phyloP scores from a whole-genome alignment of 192 early-diverging fungal genomes.

The Podochytrium sp. region DNA sequence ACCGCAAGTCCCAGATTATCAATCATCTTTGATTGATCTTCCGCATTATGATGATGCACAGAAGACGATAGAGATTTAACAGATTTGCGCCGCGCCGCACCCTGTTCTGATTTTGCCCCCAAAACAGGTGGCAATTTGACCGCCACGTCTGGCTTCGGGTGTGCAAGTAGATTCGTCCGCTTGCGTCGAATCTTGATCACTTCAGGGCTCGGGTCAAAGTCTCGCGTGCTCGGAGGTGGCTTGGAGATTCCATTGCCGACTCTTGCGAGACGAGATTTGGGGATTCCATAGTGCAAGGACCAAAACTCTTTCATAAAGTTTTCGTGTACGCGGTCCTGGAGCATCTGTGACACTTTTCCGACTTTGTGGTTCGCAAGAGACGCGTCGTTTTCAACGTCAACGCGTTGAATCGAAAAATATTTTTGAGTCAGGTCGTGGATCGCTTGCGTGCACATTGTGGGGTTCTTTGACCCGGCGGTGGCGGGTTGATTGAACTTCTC shows the following conservation, averaged over 20 bases:
- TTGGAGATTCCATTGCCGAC: constrained; percentile 5
- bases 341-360: neutral
- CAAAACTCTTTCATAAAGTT: constrained; percentile 17
- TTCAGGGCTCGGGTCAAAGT: neutral
- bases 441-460: too few relatives aligned
- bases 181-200: neutral
- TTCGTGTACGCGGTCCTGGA: constrained; percentile 9
- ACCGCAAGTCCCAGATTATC: neutral
- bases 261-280: neutral
- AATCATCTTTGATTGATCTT: neutral
- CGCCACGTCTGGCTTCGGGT: neutral
- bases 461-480: too few relatives aligned
- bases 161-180: neutral
- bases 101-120: neutral
- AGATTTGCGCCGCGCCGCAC: neutral
- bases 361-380: neutral
- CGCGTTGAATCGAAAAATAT: neutral
- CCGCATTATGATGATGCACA: neutral
- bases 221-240: neutral
- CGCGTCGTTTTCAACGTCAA: neutral
- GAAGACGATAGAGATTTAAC: neutral
- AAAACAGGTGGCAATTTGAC: neutral
- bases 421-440: neutral
- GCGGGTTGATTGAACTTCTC: too few relatives aligned
- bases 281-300: constrained; percentile 9